Evolutionary conservation across 768 basidiomycete species (phyloP).

Genomic region (Mycena galopus): DNA sequence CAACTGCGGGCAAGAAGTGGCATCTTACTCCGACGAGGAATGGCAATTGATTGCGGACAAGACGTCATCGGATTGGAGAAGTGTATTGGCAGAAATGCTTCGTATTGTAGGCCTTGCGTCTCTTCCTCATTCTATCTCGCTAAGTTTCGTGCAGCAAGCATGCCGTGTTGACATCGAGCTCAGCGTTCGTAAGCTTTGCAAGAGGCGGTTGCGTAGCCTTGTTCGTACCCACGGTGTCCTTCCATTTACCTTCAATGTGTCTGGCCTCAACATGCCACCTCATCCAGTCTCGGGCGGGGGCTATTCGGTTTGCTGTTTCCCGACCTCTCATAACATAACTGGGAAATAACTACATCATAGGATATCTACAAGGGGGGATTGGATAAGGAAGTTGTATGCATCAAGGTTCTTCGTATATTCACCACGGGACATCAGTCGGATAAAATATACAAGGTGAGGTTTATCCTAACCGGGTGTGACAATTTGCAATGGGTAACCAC

Average conservation of each 20-base stretch:
- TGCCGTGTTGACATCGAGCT: slow-evolving; percentile 10
- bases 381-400: neutral
- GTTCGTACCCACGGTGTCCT: slow-evolving; percentile 12
- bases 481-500: slow-evolving; percentile 3
- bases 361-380: neutral
- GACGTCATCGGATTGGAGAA: slow-evolving; percentile 13
- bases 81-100: slow-evolving; percentile 1
- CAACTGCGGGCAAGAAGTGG: neutral
- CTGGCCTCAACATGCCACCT: slow-evolving; percentile 2
- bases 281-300: slow-evolving; percentile 13
- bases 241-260: slow-evolving; percentile 15
- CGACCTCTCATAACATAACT: neutral
- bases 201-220: slow-evolving; percentile 15
- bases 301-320: slow-evolving; percentile 9
- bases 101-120: neutral
- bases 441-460: slow-evolving; percentile 21
- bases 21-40: neutral
- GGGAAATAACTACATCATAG: neutral
- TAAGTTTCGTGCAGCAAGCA: slow-evolving; percentile 11
- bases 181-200: slow-evolving; percentile 9
- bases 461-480: slow-evolving; percentile 2
- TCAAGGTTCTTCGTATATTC: neutral
- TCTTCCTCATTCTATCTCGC: neutral
- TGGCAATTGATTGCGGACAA: slow-evolving; percentile 2
- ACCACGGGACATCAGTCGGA: neutral